A percentile compares a stretch with the other conserved stretches of the same genome.
These are phyloP conservation scores for Cyclostephanos invisitatus DNA, from an alignment of 108 stramenopile genomes.

Conservation along the genomic window DNA sequence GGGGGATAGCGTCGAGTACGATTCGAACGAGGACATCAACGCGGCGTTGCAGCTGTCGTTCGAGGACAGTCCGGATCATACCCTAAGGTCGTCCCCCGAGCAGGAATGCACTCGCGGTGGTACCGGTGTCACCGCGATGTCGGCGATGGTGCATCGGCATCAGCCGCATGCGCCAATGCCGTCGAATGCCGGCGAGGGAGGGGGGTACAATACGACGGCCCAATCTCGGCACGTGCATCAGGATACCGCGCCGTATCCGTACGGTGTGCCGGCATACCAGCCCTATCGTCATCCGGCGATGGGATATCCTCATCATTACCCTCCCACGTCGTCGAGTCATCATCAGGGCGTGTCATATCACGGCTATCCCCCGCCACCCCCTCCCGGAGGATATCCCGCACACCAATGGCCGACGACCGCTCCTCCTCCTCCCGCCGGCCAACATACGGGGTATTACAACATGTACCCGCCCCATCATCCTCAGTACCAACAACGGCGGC, in stretches of 20 bases:
- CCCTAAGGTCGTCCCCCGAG: background rate
- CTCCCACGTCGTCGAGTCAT: constrained; percentile 8
- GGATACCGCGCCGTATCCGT: constrained; percentile 19
- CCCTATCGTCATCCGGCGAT: constrained; percentile 27
- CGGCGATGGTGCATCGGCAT: too few species aligned
- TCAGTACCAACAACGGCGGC: constrained; percentile 4
- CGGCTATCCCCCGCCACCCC: constrained; percentile 1
- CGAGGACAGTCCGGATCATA: constrained; percentile 31
- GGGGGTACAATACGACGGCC: background rate
- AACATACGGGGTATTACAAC: constrained; percentile 18
- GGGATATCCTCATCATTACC: constrained; percentile 6
- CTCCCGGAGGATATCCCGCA: constrained; percentile 14
- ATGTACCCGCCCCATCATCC: constrained; percentile 12
- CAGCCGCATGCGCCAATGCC: too few species aligned
- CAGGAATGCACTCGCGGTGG: too few species aligned
- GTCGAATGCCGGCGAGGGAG: background rate
- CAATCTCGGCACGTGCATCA: background rate
- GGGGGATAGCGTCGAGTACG: constrained; percentile 15
- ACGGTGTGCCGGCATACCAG: constrained; percentile 13
- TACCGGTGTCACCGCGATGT: too few species aligned
- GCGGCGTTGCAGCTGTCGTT: constrained; percentile 41
- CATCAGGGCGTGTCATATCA: constrained; percentile 8
- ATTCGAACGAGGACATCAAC: constrained; percentile 37
- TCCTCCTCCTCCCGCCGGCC: constrained; percentile 16
- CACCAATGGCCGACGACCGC: constrained; percentile 5